These are phyloP conservation scores for Sesbania bispinosa DNA, from an alignment of 306 rosid species.

Conservation along the genomic window DNA sequence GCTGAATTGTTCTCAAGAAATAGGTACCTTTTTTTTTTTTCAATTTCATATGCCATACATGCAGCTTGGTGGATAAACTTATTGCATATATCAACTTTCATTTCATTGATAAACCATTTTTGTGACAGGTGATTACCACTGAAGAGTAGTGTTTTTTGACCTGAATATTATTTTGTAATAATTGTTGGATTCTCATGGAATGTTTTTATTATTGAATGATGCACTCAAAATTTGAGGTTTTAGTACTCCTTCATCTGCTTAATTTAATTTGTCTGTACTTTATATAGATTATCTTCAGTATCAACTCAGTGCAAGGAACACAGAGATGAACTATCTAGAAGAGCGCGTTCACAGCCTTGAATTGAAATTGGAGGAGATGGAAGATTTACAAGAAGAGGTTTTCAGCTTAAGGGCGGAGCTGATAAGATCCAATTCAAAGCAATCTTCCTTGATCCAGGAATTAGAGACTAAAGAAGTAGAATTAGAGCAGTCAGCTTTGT, in stretches of 20 bases:
- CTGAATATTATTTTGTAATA: background rate
- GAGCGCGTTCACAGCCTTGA: slow-evolving; percentile 52
- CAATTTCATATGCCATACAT: background rate
- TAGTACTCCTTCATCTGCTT: slow-evolving; percentile 14
- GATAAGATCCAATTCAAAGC: slow-evolving; percentile 47
- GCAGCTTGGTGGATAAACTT: background rate
- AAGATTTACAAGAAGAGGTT: slow-evolving; percentile 48
- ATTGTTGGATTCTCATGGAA: slow-evolving; percentile 11
- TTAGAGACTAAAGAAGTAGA: slow-evolving; percentile 57
- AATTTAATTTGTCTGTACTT: slow-evolving; percentile 20
- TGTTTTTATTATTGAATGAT: slow-evolving; percentile 11
- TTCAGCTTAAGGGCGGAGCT: slow-evolving; percentile 59
- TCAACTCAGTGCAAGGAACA: slow-evolving; percentile 62
- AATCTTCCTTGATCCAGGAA: slow-evolving; percentile 53
- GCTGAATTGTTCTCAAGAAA: slow-evolving; percentile 82
- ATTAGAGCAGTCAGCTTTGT: slow-evolving; percentile 49
- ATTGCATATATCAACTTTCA: slow-evolving; percentile 15
- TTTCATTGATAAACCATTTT: slow-evolving; percentile 5
- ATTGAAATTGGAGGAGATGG: slow-evolving; percentile 48
- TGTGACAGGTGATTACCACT: background rate
- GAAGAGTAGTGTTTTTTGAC: background rate
- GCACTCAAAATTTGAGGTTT: background rate
- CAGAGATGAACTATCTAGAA: slow-evolving; percentile 52
- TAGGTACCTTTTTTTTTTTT: slow-evolving; percentile 43
- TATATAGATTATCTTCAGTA: slow-evolving; percentile 85